A percentile compares a stretch with the other conserved stretches of the same genome.
Conservation (phyloP, 768 basidiomycete genomes). For the Royoungia palumana region DNA sequence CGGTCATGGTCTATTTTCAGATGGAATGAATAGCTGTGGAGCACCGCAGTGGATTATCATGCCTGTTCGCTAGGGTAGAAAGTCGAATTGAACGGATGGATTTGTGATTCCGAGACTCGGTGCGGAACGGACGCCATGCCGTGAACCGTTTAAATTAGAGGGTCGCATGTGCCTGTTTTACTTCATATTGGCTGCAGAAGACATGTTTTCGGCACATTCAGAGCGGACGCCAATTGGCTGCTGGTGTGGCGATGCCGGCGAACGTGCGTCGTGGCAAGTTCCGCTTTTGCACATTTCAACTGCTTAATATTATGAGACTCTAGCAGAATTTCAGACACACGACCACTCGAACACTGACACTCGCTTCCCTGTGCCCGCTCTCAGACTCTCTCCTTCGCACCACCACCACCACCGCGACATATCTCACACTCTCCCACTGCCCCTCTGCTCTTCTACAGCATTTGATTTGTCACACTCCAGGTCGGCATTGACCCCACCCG, state of each 20-base stretch:
- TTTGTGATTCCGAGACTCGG: slow-evolving; percentile 5
- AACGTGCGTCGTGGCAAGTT: slow-evolving; percentile 36
- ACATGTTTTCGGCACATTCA: too few relatives aligned
- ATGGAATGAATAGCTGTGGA: slow-evolving; percentile 68
- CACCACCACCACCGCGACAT: not conserved
- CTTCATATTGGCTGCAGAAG: not conserved
- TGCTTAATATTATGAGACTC: slow-evolving; percentile 21
- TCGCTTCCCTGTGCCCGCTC: slow-evolving; percentile 11
- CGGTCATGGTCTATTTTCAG: slow-evolving; percentile 36
- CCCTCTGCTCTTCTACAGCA: slow-evolving; percentile 11
- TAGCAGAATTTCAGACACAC: slow-evolving; percentile 38
- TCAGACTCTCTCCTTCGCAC: slow-evolving; percentile 11
- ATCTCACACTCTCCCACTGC: slow-evolving; percentile 11
- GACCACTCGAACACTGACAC: slow-evolving; percentile 29
- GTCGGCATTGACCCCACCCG: slow-evolving; percentile 7
- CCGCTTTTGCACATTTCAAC: slow-evolving; percentile 22
- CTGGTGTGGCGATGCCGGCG: slow-evolving; percentile 31
- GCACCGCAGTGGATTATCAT: not conserved
- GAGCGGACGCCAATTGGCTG: slow-evolving; percentile 3
- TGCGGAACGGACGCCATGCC: slow-evolving; percentile 14
- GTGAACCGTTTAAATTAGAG: slow-evolving; percentile 29
- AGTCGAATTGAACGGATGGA: too few relatives aligned
- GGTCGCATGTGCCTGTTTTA: slow-evolving; percentile 11
- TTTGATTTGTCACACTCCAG: not conserved
- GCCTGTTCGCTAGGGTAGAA: slow-evolving; percentile 3